These are phyloP conservation scores for Penicillium crustosum DNA, from an alignment of 2,329 filamentous ascomycete genomes.

Conservation along the genomic window DNA sequence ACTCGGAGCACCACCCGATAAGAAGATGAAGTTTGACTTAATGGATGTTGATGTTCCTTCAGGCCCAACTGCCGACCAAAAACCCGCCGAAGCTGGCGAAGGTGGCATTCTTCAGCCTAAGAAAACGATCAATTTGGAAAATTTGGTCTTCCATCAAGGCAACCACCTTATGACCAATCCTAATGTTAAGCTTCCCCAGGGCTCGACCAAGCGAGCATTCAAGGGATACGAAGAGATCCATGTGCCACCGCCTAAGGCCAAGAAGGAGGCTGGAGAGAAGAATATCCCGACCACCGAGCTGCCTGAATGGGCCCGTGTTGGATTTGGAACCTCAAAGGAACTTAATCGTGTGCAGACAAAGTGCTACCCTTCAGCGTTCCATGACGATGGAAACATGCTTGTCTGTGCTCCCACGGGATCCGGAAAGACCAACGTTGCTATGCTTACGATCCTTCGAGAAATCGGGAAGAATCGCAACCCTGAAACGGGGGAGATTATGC, in stretches of 20 bases:
- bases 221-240: constrained; percentile 99
- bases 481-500: constrained; percentile 85
- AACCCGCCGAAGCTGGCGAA: constrained; percentile 63
- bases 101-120: constrained; percentile 82
- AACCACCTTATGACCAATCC: constrained; percentile 99
- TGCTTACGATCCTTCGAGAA: constrained; percentile 93
- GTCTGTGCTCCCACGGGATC: constrained; percentile 96
- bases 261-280: constrained; percentile 73
- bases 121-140: constrained; percentile 88
- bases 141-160: constrained; percentile 93
- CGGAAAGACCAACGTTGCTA: constrained; percentile 97
- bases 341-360: constrained; percentile 95
- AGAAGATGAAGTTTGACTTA: constrained; percentile 77
- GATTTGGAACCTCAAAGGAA: constrained; percentile 81
- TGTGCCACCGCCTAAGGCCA: constrained; percentile 88
- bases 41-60: constrained; percentile 85
- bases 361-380: constrained; percentile 86
- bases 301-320: constrained; percentile 85
- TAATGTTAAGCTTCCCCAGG: constrained; percentile 88
- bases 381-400: constrained; percentile 95
- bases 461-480: constrained; percentile 93
- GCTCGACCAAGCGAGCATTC: constrained; percentile 90
- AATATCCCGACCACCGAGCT: constrained; percentile 83
- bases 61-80: constrained; percentile 56
- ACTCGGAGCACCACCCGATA: constrained; percentile 61